phyloP scores from a whole-genome alignment of 129 eudicot genomes.

The Flaveria bidentis region DNA sequence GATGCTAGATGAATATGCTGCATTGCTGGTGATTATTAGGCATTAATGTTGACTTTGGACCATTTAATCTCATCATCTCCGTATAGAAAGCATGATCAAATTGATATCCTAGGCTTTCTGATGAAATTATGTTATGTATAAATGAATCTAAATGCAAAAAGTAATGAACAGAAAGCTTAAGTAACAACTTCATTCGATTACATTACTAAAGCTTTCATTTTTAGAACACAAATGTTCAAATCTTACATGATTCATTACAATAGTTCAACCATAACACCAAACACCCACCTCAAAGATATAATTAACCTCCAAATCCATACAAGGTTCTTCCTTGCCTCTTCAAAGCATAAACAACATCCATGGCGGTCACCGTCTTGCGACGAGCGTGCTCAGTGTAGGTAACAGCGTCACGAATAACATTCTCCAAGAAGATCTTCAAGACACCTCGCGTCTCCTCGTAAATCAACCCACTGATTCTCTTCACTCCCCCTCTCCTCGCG shows the following conservation, averaged over 20 bases:
- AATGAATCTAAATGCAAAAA: no score
- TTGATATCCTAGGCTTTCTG: no score
- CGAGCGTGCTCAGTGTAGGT: constrained; percentile 35
- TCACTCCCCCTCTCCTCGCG: constrained; percentile 35
- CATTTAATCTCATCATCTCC: no score
- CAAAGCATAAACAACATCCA: constrained; percentile 35
- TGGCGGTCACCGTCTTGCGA: constrained; percentile 22
- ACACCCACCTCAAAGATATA: background rate
- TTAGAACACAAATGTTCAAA: background rate
- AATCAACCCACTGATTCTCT: constrained; percentile 30
- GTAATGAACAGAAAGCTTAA: no score
- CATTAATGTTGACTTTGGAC: no score
- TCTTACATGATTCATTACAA: background rate
- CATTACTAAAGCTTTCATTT: background rate
- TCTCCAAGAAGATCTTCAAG: constrained; percentile 35
- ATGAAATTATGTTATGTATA: no score
- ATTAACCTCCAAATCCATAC: constrained; percentile 19
- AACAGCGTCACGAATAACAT: constrained; percentile 34
- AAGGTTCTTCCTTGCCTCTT: constrained; percentile 27
- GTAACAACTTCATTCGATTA: background rate
- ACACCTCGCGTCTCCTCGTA: constrained; percentile 36
- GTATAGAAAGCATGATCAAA: no score
- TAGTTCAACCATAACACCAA: background rate
- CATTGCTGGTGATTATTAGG: no score
- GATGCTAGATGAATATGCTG: no score